Conservation (phyloP, 805 yeast genomes). For the Yarrowia alimentaria region DNA sequence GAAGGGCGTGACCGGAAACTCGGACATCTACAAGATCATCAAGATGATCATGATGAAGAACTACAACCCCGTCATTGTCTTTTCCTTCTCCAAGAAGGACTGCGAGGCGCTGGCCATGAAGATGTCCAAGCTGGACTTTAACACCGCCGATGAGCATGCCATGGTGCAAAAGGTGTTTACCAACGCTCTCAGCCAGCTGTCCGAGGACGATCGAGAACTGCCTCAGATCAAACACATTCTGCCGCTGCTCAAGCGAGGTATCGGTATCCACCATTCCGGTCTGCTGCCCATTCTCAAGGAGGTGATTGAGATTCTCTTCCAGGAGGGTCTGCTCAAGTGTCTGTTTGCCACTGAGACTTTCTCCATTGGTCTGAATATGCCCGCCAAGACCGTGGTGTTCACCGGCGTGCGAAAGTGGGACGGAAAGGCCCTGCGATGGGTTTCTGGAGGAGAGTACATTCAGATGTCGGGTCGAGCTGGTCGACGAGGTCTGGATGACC, state of each 20-base stretch:
- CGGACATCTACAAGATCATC: constrained; percentile 94
- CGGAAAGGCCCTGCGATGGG: constrained; percentile 97
- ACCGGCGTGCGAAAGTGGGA: constrained; percentile 98
- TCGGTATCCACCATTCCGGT: constrained; percentile 98
- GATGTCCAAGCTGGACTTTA: constrained; percentile 94
- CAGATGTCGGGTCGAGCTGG: constrained; percentile 99
- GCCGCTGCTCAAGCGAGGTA: constrained; percentile 89
- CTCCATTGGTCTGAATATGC: constrained; percentile 98
- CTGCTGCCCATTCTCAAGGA: constrained; percentile 89
- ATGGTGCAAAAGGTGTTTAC: constrained; percentile 85
- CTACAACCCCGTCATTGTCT: constrained; percentile 96
- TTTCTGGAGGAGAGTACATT: constrained; percentile 98
- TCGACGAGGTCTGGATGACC: constrained; percentile 98
- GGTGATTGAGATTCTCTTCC: constrained; percentile 92
- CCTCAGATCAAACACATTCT: constrained; percentile 93
- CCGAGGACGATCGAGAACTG: constrained; percentile 85
- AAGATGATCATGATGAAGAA: constrained; percentile 97
- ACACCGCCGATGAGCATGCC: constrained; percentile 89
- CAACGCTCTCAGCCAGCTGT: constrained; percentile 83
- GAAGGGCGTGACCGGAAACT: constrained; percentile 75
- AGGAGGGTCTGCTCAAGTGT: constrained; percentile 92
- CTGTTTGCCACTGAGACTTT: constrained; percentile 97
- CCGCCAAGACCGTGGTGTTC: constrained; percentile 97
- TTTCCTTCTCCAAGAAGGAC: constrained; percentile 95
- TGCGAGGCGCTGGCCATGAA: constrained; percentile 93